A percentile compares a stretch with the other conserved stretches of the same genome.
Conservation (phyloP, 1,284 basidiomycete species). For the Lignosus rhinocerotis region DNA sequence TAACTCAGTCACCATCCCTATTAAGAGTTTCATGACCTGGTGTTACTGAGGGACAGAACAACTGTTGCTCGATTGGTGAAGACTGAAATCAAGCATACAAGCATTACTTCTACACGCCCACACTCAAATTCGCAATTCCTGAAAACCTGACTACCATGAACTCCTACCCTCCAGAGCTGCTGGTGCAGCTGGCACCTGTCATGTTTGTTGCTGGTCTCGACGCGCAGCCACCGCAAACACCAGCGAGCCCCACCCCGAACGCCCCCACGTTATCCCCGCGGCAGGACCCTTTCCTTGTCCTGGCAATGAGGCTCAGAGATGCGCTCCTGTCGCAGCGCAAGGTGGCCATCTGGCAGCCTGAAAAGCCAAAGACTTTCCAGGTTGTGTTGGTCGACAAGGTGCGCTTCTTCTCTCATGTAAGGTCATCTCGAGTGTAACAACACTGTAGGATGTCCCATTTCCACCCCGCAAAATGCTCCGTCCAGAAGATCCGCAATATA, state of each 20-base stretch:
- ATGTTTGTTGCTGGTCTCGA: slow-evolving; percentile 92
- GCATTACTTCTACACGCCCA: no score
- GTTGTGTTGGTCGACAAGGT: slow-evolving; percentile 81
- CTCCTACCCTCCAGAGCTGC: slow-evolving; percentile 83
- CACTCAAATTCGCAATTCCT: no score
- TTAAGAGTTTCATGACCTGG: no score
- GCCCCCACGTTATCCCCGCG: slow-evolving; percentile 27
- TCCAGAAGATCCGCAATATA: slow-evolving; percentile 52
- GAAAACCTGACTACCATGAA: slow-evolving; percentile 57
- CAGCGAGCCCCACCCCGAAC: slow-evolving; percentile 16
- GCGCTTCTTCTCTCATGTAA: slow-evolving; percentile 21
- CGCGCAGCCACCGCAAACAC: slow-evolving; percentile 20
- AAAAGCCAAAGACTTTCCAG: slow-evolving; percentile 75
- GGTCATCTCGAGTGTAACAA: slow-evolving; percentile 12
- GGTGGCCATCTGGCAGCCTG: slow-evolving; percentile 61
- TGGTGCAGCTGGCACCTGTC: slow-evolving; percentile 84
- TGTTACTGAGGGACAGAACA: no score
- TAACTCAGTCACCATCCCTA: no score
- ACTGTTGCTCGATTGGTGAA: no score
- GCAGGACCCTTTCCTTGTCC: slow-evolving; percentile 60
- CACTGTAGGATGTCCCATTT: slow-evolving; percentile 64
- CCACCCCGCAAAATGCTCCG: slow-evolving; percentile 82
- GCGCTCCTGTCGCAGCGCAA: slow-evolving; percentile 62
- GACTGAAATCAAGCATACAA: no score
- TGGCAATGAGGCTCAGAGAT: slow-evolving; percentile 60